phyloP scores from a whole-genome alignment of 805 yeast species.

The Wickerhamiella lipophila region DNA sequence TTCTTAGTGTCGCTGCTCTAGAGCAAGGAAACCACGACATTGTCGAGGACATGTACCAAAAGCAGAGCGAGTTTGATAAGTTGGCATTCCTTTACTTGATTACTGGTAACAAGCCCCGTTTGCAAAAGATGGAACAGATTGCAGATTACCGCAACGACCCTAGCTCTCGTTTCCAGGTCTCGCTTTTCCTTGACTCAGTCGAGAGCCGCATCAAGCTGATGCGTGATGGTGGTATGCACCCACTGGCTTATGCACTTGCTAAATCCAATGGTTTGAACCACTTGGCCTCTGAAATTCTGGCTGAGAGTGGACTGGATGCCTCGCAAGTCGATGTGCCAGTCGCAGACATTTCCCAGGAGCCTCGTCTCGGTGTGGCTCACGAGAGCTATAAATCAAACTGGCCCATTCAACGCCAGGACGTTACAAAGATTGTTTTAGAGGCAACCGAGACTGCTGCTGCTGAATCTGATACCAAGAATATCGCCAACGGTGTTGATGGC shows the following conservation, averaged over 20 bases:
- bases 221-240: slow-evolving; percentile 64
- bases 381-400: slow-evolving; percentile 45
- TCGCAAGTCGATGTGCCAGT: slow-evolving; percentile 52
- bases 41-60: slow-evolving; percentile 81
- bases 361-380: slow-evolving; percentile 37
- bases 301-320: slow-evolving; percentile 53
- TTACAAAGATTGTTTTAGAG: slow-evolving; percentile 32
- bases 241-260: slow-evolving; percentile 89
- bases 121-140: slow-evolving; percentile 74
- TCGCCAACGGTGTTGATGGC: slow-evolving; percentile 21
- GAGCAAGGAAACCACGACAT: slow-evolving; percentile 77
- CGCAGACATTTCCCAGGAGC: slow-evolving; percentile 19
- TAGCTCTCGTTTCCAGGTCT: slow-evolving; percentile 69
- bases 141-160: slow-evolving; percentile 79
- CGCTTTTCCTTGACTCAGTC: slow-evolving; percentile 61
- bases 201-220: slow-evolving; percentile 64
- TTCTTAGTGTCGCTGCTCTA: slow-evolving; percentile 73
- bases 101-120: slow-evolving; percentile 66
- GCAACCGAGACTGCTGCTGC: slow-evolving; percentile 23
- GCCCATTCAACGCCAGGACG: slow-evolving; percentile 54
- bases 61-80: slow-evolving; percentile 73
- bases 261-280: slow-evolving; percentile 70
- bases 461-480: slow-evolving; percentile 22
- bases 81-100: slow-evolving; percentile 76
- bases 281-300: slow-evolving; percentile 58